Conservation (phyloP, 371 early-diverging fungal species). For the Capillidium rhysosporum region DNA sequence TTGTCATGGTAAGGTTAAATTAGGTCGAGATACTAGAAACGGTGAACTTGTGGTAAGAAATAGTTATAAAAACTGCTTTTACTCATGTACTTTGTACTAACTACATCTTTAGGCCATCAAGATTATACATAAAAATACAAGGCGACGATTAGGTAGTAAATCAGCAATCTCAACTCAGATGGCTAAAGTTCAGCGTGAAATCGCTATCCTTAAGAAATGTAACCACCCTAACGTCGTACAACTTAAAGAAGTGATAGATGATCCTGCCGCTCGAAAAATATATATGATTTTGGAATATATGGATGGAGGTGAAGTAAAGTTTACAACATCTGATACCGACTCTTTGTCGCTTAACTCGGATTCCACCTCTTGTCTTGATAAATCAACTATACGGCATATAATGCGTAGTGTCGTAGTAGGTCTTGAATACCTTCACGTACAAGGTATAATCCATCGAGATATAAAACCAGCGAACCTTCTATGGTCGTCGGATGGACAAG, state of each 20-base stretch:
- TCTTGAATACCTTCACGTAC: conserved; percentile 44
- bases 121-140: conserved; percentile 57
- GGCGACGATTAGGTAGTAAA: conserved; percentile 38
- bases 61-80: background rate
- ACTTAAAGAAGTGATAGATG: conserved; percentile 85
- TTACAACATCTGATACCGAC: conserved; percentile 46
- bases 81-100: background rate
- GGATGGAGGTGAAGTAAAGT: conserved; percentile 77
- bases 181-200: conserved; percentile 80
- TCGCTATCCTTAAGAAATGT: conserved; percentile 88
- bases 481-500: conserved; percentile 70
- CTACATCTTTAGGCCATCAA: conserved; percentile 45
- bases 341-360: conserved; percentile 18
- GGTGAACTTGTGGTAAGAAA: conserved; percentile 47
- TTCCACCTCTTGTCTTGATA: conserved; percentile 16
- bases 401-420: conserved; percentile 83
- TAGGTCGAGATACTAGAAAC: conserved; percentile 56
- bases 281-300: conserved; percentile 83
- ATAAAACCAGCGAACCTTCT: conserved; percentile 94
- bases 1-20: conserved; percentile 88
- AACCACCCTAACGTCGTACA: conserved; percentile 81
- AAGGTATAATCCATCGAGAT: conserved; percentile 94
- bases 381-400: conserved; percentile 47
- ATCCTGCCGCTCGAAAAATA: conserved; percentile 70
- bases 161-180: conserved; percentile 31